Conservation (phyloP, 2,329 filamentous ascomycete genomes). For the Fusarium multiceps region DNA sequence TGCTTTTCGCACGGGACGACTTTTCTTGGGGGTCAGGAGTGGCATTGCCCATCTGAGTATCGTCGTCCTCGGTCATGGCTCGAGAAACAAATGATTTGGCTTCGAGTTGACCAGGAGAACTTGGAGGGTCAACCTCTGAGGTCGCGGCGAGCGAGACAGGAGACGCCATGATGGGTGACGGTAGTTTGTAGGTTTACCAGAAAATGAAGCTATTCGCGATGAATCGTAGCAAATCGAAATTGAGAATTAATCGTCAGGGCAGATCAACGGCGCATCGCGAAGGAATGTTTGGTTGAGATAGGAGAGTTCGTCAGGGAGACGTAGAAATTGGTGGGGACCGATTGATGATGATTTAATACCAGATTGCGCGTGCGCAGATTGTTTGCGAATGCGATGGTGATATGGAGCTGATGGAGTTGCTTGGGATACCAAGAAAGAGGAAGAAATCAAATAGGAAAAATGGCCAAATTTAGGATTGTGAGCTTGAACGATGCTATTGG, state of each 20-base stretch:
- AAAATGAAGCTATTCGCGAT: conserved; percentile 19
- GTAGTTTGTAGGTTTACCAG: conserved; percentile 7
- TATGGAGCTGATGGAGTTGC: conserved; percentile 16
- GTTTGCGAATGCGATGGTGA: conserved; percentile 33
- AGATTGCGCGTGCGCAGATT: conserved; percentile 26
- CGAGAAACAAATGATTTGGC: conserved; percentile 61
- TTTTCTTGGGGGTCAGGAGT: conserved; percentile 59
- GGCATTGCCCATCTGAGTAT: conserved; percentile 55
- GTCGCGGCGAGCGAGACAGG: conserved; percentile 55
- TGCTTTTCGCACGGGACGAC: conserved; percentile 51
- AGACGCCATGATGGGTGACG: conserved; percentile 52
- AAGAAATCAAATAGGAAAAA: conserved; percentile 4
- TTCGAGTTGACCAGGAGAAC: conserved; percentile 58
- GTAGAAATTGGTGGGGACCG: conserved; percentile 17
- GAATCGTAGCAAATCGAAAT: background rate
- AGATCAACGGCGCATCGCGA: conserved; percentile 42
- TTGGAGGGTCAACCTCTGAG: conserved; percentile 60
- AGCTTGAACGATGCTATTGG: conserved; percentile 9
- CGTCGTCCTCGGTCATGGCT: conserved; percentile 60
- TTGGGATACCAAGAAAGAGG: background rate
- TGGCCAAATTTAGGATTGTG: conserved; percentile 6
- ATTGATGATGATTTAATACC: conserved; percentile 25
- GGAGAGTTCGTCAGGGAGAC: conserved; percentile 28
- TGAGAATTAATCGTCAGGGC: conserved; percentile 17
- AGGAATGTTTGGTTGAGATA: conserved; percentile 6